These are phyloP conservation scores for Globisporangium megalacanthum DNA, from an alignment of 352 stramenopile genomes.

Conservation along the genomic window DNA sequence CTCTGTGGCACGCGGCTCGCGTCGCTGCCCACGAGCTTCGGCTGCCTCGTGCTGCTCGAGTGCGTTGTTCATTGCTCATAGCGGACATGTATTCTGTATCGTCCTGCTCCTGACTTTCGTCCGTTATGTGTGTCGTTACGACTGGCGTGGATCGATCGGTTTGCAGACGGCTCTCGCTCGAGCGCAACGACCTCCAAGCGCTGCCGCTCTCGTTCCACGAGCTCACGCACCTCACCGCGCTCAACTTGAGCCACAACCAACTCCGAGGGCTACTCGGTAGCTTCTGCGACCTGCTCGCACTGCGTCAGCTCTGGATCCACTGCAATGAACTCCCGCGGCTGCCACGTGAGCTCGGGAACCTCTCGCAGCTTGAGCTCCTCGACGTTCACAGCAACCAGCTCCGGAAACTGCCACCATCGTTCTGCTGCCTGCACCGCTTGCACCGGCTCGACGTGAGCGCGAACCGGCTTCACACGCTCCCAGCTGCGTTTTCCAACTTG, in stretches of 20 bases:
- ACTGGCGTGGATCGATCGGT: neutral
- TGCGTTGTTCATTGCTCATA: constrained; percentile 12
- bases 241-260: constrained; percentile 43
- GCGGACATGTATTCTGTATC: too few species aligned
- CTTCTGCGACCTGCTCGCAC: constrained; percentile 36
- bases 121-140: neutral
- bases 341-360: constrained; percentile 24
- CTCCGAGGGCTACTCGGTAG: constrained; percentile 41
- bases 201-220: constrained; percentile 53
- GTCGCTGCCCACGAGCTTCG: constrained; percentile 43
- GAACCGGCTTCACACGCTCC: constrained; percentile 39
- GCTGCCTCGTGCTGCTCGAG: constrained; percentile 41
- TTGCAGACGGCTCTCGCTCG: constrained; percentile 37
- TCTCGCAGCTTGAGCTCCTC: constrained; percentile 27
- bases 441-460: constrained; percentile 30
- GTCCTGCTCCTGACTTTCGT: neutral
- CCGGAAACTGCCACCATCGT: constrained; percentile 36
- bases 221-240: constrained; percentile 22
- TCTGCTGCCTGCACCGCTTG: constrained; percentile 33
- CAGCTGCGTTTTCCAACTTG: constrained; percentile 43
- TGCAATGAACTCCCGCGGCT: constrained; percentile 10
- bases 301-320: constrained; percentile 35
- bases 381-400: constrained; percentile 39
- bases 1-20: constrained; percentile 27
- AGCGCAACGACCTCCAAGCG: constrained; percentile 43